phyloP scores from a whole-genome alignment of 2,329 filamentous ascomycete species.

The Colletotrichum echinochloae region DNA sequence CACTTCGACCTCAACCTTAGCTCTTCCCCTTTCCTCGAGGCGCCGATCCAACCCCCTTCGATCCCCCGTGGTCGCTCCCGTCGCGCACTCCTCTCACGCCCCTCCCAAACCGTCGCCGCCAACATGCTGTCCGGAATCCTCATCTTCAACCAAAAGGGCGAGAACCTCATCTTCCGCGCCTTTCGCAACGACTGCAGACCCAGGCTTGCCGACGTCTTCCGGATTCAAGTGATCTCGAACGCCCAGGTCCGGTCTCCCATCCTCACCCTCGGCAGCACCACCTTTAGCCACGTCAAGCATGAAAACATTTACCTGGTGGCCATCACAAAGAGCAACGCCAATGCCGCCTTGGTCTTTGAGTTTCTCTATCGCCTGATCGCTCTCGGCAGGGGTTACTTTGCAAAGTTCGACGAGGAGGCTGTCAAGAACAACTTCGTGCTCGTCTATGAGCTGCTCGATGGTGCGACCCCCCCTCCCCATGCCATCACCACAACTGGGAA shows the following conservation, averaged over 20 bases:
- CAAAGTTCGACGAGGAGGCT: constrained; percentile 98
- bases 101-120: background rate
- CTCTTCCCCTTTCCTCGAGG: background rate
- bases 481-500: background rate
- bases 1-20: background rate
- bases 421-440: constrained; percentile 99
- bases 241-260: constrained; percentile 97
- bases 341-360: constrained; percentile 97
- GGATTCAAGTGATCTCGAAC: constrained; percentile 99
- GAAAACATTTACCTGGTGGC: constrained; percentile 99
- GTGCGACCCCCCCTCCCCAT: constrained; percentile 59
- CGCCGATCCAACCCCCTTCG: background rate
- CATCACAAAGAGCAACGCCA: constrained; percentile 98
- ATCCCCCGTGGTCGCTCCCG: background rate
- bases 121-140: constrained; percentile 96
- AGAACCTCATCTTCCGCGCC: constrained; percentile 99
- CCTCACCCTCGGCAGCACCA: constrained; percentile 95
- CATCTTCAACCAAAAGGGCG: constrained; percentile 99
- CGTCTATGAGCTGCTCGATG: constrained; percentile 96
- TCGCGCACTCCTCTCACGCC: background rate
- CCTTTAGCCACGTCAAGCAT: constrained; percentile 99
- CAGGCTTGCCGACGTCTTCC: constrained; percentile 97
- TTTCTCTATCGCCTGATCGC: constrained; percentile 94
- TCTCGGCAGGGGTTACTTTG: constrained; percentile 95
- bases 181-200: constrained; percentile 99